phyloP scores from a whole-genome alignment of 768 basidiomycete genomes.

The Xerocomellus dryophilus region DNA sequence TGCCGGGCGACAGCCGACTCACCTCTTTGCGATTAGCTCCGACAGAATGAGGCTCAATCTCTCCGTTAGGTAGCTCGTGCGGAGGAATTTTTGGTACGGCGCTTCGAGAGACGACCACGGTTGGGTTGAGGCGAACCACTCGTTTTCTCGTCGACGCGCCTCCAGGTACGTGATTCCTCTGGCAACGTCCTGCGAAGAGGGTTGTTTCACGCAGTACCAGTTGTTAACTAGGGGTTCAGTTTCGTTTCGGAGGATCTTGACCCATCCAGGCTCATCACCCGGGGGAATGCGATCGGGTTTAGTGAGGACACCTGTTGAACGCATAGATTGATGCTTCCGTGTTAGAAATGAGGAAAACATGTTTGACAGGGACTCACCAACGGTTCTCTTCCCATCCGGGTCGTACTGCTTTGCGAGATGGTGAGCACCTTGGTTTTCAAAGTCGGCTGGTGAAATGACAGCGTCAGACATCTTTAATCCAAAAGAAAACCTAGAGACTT shows the following conservation, averaged over 20 bases:
- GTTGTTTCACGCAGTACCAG: slow-evolving; percentile 43
- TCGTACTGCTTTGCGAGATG: slow-evolving; percentile 60
- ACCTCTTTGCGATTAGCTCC: slow-evolving; percentile 62
- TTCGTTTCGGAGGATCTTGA: slow-evolving; percentile 55
- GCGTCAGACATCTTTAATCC: slow-evolving; percentile 34
- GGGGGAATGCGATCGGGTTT: slow-evolving; percentile 60
- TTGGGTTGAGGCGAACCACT: slow-evolving; percentile 50
- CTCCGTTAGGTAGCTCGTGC: slow-evolving; percentile 55
- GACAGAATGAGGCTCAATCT: slow-evolving; percentile 60
- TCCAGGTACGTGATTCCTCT: slow-evolving; percentile 47
- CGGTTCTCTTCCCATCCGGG: slow-evolving; percentile 61
- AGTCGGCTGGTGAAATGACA: slow-evolving; percentile 57
- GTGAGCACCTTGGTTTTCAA: slow-evolving; percentile 76
- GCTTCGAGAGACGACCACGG: slow-evolving; percentile 57
- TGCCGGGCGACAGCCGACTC: slow-evolving; percentile 1
- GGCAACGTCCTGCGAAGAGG: slow-evolving; percentile 22
- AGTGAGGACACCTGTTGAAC: slow-evolving; percentile 42
- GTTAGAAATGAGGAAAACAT: slow-evolving; percentile 44
- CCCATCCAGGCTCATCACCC: slow-evolving; percentile 42
- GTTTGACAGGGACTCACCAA: slow-evolving; percentile 50
- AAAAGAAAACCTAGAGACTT: not conserved
- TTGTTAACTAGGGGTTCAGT: slow-evolving; percentile 30
- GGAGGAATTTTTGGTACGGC: slow-evolving; percentile 48
- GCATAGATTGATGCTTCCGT: not conserved
- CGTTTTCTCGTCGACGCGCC: slow-evolving; percentile 54